Evolutionary conservation across 2,329 filamentous ascomycete species (phyloP).

Genomic region (Scedosporium minutisporum): DNA sequence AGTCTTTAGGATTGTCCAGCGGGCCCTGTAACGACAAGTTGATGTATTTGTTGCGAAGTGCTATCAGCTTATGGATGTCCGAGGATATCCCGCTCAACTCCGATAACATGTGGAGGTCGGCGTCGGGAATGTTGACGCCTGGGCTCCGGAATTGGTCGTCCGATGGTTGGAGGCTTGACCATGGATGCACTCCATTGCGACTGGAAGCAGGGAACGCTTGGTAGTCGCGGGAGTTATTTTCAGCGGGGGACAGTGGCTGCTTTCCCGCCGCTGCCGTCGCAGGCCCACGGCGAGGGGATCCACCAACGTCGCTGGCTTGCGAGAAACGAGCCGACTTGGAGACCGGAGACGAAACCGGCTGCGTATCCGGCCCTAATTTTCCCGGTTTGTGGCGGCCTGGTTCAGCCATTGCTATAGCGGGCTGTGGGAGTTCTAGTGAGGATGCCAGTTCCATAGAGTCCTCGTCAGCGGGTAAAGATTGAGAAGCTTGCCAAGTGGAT

Average conservation of each 20-base stretch:
- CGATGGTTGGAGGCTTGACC: neutral
- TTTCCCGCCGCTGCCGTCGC: neutral
- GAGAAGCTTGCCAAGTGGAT: neutral
- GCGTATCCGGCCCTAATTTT: neutral
- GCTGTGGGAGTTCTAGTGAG: conserved; percentile 3
- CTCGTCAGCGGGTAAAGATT: neutral
- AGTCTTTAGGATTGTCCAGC: conserved; percentile 80
- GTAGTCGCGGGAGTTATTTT: neutral
- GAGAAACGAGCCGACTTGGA: neutral
- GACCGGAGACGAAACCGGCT: neutral
- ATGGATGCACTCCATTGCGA: neutral
- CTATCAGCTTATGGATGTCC: conserved; percentile 82
- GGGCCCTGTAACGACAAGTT: conserved; percentile 71
- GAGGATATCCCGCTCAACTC: conserved; percentile 81
- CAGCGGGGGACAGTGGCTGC: neutral
- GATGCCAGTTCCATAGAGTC: neutral
- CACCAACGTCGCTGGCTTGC: neutral
- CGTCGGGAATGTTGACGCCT: conserved; percentile 46
- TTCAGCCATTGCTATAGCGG: neutral
- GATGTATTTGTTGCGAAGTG: conserved; percentile 83
- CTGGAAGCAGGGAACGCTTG: neutral
- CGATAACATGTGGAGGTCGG: conserved; percentile 69
- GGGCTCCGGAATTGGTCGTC: neutral
- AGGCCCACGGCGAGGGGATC: neutral
- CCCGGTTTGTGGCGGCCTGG: neutral